phyloP scores from a whole-genome alignment of 768 basidiomycete species.

The Rhodotorula diobovata region DNA sequence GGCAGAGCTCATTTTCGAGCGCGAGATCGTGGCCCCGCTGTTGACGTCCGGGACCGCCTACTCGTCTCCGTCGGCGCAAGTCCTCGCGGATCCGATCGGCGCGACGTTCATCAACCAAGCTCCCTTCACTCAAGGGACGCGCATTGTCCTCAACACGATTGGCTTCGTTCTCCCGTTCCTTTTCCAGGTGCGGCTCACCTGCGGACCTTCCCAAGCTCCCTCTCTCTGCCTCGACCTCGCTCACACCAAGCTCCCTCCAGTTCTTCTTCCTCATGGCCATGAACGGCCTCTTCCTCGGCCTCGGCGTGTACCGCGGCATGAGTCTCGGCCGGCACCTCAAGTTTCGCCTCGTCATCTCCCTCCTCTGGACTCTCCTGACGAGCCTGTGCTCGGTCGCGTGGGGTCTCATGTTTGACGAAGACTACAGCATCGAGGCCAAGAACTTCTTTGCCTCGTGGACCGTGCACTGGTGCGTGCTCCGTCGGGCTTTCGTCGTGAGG shows the following conservation, averaged over 20 bases:
- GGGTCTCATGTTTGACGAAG: constrained; percentile 16
- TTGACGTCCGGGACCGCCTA: background rate
- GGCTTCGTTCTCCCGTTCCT: constrained; percentile 22
- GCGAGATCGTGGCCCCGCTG: constrained; percentile 11
- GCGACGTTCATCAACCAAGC: constrained; percentile 16
- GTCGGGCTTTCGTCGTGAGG: too few species aligned
- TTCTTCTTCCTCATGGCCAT: constrained; percentile 26
- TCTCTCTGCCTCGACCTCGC: background rate
- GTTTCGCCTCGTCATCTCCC: background rate
- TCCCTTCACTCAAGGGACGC: constrained; percentile 12
- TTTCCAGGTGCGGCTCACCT: background rate
- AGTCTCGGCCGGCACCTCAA: background rate
- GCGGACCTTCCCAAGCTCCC: too few species aligned
- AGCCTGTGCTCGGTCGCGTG: constrained; percentile 13
- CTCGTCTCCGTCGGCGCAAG: background rate
- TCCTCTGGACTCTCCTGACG: constrained; percentile 20
- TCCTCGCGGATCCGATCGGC: constrained; percentile 2
- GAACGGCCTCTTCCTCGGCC: constrained; percentile 4
- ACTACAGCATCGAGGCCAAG: constrained; percentile 7
- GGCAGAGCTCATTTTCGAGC: background rate
- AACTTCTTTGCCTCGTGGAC: constrained; percentile 26
- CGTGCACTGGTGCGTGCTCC: constrained; percentile 11
- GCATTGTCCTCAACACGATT: constrained; percentile 23
- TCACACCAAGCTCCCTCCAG: background rate
- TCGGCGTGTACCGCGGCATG: constrained; percentile 5